Conservation (phyloP, 2,329 filamentous ascomycete species). For the Lachnellula cervina region DNA sequence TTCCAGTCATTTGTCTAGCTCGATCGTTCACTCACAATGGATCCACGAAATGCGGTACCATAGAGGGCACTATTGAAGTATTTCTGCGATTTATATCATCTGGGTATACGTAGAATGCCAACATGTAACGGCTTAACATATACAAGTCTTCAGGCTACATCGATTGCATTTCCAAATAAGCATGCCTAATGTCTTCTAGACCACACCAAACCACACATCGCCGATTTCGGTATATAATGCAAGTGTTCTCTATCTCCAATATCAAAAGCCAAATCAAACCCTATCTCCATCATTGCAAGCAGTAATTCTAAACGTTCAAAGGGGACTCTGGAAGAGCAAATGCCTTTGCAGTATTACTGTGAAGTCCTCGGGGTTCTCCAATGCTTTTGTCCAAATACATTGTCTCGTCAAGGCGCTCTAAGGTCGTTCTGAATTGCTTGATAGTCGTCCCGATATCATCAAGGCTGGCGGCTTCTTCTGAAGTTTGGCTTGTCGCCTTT, state of each 20-base stretch:
- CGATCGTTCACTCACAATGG: too few relatives aligned
- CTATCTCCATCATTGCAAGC: too few relatives aligned
- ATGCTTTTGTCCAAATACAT: background rate
- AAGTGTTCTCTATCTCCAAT: too few relatives aligned
- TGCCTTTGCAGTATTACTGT: too few relatives aligned
- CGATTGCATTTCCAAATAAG: slow-evolving; percentile 1
- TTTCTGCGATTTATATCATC: background rate
- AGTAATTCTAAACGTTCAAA: too few relatives aligned
- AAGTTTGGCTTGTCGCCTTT: slow-evolving; percentile 34
- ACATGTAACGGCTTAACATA: background rate
- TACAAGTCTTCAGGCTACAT: background rate
- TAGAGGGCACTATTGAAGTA: too few relatives aligned
- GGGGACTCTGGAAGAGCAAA: too few relatives aligned
- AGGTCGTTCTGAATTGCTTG: slow-evolving; percentile 9
- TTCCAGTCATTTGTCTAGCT: too few relatives aligned
- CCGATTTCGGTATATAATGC: background rate
- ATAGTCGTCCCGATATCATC: slow-evolving; percentile 10
- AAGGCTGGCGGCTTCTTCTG: slow-evolving; percentile 37
- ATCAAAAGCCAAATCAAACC: too few relatives aligned
- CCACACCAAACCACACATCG: background rate
- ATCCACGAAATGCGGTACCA: too few relatives aligned
- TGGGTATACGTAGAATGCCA: background rate
- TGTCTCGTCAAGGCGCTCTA: slow-evolving; percentile 1
- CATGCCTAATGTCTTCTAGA: background rate
- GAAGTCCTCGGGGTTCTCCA: background rate